Conservation (phyloP, 192 early-diverging fungal genomes). For the Glomus cerebriforme region DNA sequence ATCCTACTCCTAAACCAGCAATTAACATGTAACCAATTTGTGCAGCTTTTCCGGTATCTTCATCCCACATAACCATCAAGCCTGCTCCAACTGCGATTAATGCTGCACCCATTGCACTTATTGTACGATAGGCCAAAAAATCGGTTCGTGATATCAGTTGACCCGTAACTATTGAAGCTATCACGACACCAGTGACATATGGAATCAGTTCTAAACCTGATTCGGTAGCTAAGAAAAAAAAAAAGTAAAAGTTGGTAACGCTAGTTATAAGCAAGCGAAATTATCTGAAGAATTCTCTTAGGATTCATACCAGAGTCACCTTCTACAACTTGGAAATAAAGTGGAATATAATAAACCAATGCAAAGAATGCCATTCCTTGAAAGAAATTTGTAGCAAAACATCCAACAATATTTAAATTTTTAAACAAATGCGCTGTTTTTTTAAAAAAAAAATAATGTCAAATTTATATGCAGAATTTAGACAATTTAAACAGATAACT, state of each 20-base stretch:
- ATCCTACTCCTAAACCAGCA: slow-evolving; percentile 74
- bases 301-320: slow-evolving; percentile 45
- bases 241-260: neutral
- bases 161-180: slow-evolving; percentile 72
- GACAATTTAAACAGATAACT: neutral
- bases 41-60: slow-evolving; percentile 45
- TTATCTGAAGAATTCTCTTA: too few relatives aligned
- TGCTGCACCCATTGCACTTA: slow-evolving; percentile 63
- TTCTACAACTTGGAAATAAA: slow-evolving; percentile 83
- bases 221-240: slow-evolving; percentile 52
- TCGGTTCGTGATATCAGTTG: slow-evolving; percentile 52
- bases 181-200: slow-evolving; percentile 68
- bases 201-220: slow-evolving; percentile 78
- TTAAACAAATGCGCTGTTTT: slow-evolving; percentile 53
- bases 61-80: slow-evolving; percentile 65
- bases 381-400: slow-evolving; percentile 65
- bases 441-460: slow-evolving; percentile 32
- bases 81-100: slow-evolving; percentile 64
- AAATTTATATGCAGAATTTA: neutral
- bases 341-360: slow-evolving; percentile 74
- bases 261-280: too few relatives aligned
- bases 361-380: slow-evolving; percentile 63
- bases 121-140: slow-evolving; percentile 59
- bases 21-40: slow-evolving; percentile 69
- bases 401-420: slow-evolving; percentile 60